These are phyloP conservation scores for Alloteropsis semialata DNA, from an alignment of 176 grass and related monocot genomes.

Conservation along the genomic window DNA sequence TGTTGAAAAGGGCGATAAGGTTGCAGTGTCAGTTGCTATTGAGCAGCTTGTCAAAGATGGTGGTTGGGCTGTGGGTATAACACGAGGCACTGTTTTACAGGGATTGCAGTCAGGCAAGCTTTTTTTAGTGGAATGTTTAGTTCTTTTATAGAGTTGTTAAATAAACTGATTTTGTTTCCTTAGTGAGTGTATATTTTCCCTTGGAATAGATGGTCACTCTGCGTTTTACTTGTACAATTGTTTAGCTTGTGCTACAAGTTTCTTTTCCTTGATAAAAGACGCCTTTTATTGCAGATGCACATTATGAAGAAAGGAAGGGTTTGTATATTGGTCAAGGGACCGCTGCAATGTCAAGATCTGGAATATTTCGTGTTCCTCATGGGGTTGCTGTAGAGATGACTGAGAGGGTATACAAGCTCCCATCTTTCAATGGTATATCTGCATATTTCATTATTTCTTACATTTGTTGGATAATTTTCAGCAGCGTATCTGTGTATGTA, in stretches of 20 bases:
- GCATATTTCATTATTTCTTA: background rate
- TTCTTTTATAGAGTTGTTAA: slow-evolving; percentile 11
- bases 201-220: background rate
- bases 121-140: background rate
- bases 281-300: slow-evolving; percentile 54
- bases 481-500: background rate
- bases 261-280: slow-evolving; percentile 5
- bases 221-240: background rate
- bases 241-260: background rate
- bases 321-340: slow-evolving; percentile 87
- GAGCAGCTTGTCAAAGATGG: slow-evolving; percentile 57
- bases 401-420: slow-evolving; percentile 76
- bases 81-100: slow-evolving; percentile 78
- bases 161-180: slow-evolving; percentile 17
- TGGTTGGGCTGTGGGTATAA: slow-evolving; percentile 86
- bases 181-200: slow-evolving; percentile 2
- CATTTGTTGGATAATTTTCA: background rate
- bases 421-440: slow-evolving; percentile 88
- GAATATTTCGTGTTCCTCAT: slow-evolving; percentile 85
- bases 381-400: slow-evolving; percentile 89
- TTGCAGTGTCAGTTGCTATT: slow-evolving; percentile 84
- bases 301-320: slow-evolving; percentile 78
- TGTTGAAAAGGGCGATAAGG: slow-evolving; percentile 87
- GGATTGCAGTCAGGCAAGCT: slow-evolving; percentile 66
- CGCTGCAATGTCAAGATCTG: slow-evolving; percentile 77